Percentiles rank a stretch among this genome's conserved stretches.
These are phyloP conservation scores for Funneliformis caledonium DNA, from an alignment of 371 early-diverging fungal genomes.

Conservation along the genomic window DNA sequence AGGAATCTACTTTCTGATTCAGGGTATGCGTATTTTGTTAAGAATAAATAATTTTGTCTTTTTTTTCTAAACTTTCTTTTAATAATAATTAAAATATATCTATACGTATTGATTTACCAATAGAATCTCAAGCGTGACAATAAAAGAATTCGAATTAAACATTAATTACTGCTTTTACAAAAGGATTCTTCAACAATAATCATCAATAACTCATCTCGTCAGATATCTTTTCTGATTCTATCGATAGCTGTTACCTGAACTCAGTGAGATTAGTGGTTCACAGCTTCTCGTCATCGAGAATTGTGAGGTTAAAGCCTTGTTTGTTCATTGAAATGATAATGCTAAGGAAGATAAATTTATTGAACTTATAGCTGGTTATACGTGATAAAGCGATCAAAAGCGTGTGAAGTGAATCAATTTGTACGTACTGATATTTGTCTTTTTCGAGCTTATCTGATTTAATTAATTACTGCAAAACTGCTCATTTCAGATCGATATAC, in stretches of 20 bases:
- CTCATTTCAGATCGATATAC: not conserved
- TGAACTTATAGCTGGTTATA: slow-evolving; percentile 26
- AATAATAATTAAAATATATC: slow-evolving; percentile 1
- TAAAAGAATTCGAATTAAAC: slow-evolving; percentile 33
- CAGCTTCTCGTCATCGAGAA: not conserved
- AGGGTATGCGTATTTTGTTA: slow-evolving; percentile 13
- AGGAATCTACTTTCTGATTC: slow-evolving; percentile 30
- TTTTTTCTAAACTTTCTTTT: not conserved
- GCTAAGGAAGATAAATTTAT: not conserved
- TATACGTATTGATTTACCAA: not conserved
- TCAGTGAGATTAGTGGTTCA: not conserved
- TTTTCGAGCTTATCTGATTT: not conserved
- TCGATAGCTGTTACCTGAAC: slow-evolving; percentile 7
- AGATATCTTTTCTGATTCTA: slow-evolving; percentile 33
- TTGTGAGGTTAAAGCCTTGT: not conserved
- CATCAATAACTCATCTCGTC: slow-evolving; percentile 34
- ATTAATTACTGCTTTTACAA: slow-evolving; percentile 36
- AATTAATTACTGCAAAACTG: not conserved
- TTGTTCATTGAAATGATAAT: not conserved
- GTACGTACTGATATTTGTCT: not conserved
- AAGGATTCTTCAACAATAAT: slow-evolving; percentile 18
- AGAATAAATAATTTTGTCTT: not conserved
- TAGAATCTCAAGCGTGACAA: not conserved
- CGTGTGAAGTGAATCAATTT: not conserved
- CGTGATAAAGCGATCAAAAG: slow-evolving; percentile 5